Conservation (phyloP, 1,139 yeast genomes). For the Pichia sp. region DNA sequence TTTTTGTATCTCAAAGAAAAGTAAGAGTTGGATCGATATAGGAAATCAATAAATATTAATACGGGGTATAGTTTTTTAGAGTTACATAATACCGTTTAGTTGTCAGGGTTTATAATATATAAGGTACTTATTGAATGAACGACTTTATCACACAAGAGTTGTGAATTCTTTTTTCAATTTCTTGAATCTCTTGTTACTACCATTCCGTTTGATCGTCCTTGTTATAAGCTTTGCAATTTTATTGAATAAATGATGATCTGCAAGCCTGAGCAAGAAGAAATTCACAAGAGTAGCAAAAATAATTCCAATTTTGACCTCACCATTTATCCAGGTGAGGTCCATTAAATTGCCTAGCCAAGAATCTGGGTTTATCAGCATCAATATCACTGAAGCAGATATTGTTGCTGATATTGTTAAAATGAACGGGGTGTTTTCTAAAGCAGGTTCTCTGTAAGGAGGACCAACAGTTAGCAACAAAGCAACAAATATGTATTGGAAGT, state of each 20-base stretch:
- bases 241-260: slow-evolving; percentile 35
- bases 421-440: slow-evolving; percentile 63
- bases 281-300: slow-evolving; percentile 43
- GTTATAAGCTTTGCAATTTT: slow-evolving; percentile 28
- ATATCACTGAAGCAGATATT: slow-evolving; percentile 36
- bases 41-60: no score
- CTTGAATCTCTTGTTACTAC: slow-evolving; percentile 28
- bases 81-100: no score
- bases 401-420: slow-evolving; percentile 52
- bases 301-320: slow-evolving; percentile 44
- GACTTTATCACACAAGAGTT: slow-evolving; percentile 7
- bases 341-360: slow-evolving; percentile 57
- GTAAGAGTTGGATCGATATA: no score
- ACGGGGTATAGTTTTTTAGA: no score
- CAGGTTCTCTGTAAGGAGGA: slow-evolving; percentile 88
- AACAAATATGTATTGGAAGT: slow-evolving; percentile 80
- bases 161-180: slow-evolving; percentile 22
- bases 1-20: no score
- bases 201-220: slow-evolving; percentile 22
- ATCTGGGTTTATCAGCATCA: slow-evolving; percentile 45
- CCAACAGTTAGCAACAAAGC: slow-evolving; percentile 84
- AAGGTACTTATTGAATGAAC: background rate
- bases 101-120: background rate
- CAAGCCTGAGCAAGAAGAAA: slow-evolving; percentile 39
- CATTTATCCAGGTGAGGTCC: slow-evolving; percentile 63